phyloP scores from a whole-genome alignment of 345 rosid species.

The Alliaria petiolata region DNA sequence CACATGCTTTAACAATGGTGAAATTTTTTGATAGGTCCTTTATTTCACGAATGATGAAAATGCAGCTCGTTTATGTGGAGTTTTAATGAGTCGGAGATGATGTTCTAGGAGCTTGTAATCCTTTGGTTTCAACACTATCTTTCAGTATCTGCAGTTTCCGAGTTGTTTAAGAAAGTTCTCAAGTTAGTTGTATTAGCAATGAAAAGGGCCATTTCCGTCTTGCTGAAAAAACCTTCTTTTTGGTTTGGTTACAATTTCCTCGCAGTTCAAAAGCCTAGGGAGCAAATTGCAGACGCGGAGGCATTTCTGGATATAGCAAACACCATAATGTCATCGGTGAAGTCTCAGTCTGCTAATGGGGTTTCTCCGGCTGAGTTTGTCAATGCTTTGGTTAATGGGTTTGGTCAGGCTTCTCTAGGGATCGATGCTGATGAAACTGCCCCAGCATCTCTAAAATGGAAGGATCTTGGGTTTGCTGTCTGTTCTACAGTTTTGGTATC shows the following conservation, averaged over 20 bases:
- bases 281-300: constrained; percentile 93
- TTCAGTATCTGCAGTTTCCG: not conserved
- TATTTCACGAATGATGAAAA: not conserved
- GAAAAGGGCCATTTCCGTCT: not conserved
- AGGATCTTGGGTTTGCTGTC: constrained; percentile 58
- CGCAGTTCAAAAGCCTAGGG: constrained; percentile 81
- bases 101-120: not conserved
- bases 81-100: not conserved
- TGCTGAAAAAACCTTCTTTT: not conserved
- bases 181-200: not conserved
- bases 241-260: not conserved
- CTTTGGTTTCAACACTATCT: not conserved
- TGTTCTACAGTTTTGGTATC: constrained; percentile 48
- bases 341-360: constrained; percentile 62
- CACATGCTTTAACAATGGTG: not conserved
- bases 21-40: not conserved
- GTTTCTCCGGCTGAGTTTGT: constrained; percentile 62
- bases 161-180: not conserved
- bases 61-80: not conserved
- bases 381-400: constrained; percentile 44
- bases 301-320: constrained; percentile 68
- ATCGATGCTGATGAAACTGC: constrained; percentile 37
- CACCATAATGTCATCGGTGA: constrained; percentile 63
- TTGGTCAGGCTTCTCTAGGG: constrained; percentile 38
- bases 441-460: constrained; percentile 59